These are phyloP conservation scores for Blattamonas nauphoetae DNA, from an alignment of 78 protist genomes.

Conservation along the genomic window DNA sequence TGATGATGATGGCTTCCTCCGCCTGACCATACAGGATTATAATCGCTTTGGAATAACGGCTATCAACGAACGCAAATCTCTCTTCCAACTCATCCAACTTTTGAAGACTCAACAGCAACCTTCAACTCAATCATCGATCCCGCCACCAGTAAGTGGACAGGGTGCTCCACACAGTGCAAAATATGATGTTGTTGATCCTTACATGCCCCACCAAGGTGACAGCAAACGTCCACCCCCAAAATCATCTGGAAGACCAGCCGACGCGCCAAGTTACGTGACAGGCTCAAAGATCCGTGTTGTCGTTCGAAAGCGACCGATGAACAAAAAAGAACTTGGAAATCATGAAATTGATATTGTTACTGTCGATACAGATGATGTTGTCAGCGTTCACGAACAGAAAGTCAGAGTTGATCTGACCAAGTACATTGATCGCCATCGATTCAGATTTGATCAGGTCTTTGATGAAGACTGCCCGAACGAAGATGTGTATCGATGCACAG, in stretches of 20 bases:
- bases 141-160: neutral
- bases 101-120: neutral
- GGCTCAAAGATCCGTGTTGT: slow-evolving; percentile 51
- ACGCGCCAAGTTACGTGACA: neutral
- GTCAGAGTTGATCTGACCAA: slow-evolving; percentile 66
- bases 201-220: neutral
- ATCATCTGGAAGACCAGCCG: neutral
- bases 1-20: neutral
- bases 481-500: slow-evolving; percentile 50
- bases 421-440: slow-evolving; percentile 66
- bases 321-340: slow-evolving; percentile 25
- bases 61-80: neutral
- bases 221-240: neutral
- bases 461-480: slow-evolving; percentile 50
- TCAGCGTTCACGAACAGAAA: slow-evolving; percentile 48
- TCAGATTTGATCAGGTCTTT: slow-evolving; percentile 74
- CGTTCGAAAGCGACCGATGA: slow-evolving; percentile 80
- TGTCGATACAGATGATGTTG: neutral
- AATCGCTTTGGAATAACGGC: neutral
- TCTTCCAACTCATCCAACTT: slow-evolving; percentile 5
- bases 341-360: slow-evolving; percentile 13
- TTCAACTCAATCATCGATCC: neutral
- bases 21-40: slow-evolving; percentile 10
- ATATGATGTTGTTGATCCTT: neutral
- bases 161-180: neutral